Conservation (phyloP, 2,329 filamentous ascomycete species). For the Geoglossum cookeanum region DNA sequence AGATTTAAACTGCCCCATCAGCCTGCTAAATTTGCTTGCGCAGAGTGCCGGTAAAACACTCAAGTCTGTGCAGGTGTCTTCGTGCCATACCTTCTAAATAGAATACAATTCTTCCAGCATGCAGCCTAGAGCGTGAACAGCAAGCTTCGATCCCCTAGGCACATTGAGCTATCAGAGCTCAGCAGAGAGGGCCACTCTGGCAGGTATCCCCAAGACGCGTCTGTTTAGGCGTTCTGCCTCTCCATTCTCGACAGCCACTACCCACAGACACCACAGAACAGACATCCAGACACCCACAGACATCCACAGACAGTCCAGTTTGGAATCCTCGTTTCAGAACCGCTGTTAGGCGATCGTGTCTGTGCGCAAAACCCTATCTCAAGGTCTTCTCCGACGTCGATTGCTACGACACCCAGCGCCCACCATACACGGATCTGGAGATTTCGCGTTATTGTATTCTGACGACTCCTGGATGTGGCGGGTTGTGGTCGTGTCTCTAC, state of each 20-base stretch:
- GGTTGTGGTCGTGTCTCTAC: too few relatives aligned
- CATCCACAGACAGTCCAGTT: neutral
- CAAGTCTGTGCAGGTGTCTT: neutral
- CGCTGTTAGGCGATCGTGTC: neutral
- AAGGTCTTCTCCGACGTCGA: neutral
- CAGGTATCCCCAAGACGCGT: too few relatives aligned
- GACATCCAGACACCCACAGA: too few relatives aligned
- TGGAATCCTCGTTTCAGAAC: neutral
- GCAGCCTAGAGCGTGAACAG: neutral
- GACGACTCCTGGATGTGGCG: too few relatives aligned
- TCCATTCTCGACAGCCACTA: too few relatives aligned
- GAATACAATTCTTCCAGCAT: neutral
- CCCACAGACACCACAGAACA: too few relatives aligned
- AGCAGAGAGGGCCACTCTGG: neutral
- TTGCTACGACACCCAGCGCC: neutral
- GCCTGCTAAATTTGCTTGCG: neutral
- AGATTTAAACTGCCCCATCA: neutral
- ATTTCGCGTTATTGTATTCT: too few relatives aligned
- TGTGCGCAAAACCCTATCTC: neutral
- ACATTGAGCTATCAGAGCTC: neutral
- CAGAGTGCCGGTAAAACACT: neutral
- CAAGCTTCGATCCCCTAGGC: neutral
- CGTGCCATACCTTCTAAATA: neutral
- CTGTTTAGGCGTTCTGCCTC: too few relatives aligned
- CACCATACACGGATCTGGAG: too few relatives aligned